Evolutionary conservation across 2,329 filamentous ascomycete genomes (phyloP), one percentile per base, ranked within the genome.

Genomic region (Fusarium staphyleae): DNA sequence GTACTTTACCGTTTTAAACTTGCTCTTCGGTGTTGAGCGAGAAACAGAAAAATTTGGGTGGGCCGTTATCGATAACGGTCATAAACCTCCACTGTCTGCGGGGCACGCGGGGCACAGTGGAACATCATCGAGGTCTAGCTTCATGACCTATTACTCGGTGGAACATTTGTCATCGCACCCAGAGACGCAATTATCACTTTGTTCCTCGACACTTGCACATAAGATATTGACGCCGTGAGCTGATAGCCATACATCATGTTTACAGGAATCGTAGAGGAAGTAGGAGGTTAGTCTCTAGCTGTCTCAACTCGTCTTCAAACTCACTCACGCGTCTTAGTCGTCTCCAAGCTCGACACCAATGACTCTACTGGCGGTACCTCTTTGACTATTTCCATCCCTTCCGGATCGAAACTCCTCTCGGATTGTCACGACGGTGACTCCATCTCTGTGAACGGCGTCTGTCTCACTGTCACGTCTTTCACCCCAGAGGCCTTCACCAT

Each of bases 361-460:
- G 91, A 96, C 75, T 84, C 87, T 72, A 89, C 90, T 54, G 90
- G 90, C 71, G 93, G 95, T 69, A 96, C 93, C 44, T 95, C 91
- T 35, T 82, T 98, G 69, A 96, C 91, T 62, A 95, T 99, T 74
- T 83, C 85, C 63, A 81, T 93, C 63, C 78, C 81, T 11, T 77
- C 83, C 8, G 78, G 78, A 62, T 87, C 88, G 53, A 78, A 81
- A n/a, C 90, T 99, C 54, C 87, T 99, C 63, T 81, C 79, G 29
- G 95, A 97, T 74, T 89, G 85, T 62, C 87, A 92, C 65, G 80
- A 96, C 18, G 95, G 95, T 63, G 95, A 99, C 80, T 96, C 90
- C 71, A 98, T 99, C 73, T 86, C 88, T 72, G 84, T 99, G 72
- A 99, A 99, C 77, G 95, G 95, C 70, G 93, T 92, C 69, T 99